phyloP scores from a whole-genome alignment of 2,329 filamentous ascomycete species.

The Claviceps maximensis region DNA sequence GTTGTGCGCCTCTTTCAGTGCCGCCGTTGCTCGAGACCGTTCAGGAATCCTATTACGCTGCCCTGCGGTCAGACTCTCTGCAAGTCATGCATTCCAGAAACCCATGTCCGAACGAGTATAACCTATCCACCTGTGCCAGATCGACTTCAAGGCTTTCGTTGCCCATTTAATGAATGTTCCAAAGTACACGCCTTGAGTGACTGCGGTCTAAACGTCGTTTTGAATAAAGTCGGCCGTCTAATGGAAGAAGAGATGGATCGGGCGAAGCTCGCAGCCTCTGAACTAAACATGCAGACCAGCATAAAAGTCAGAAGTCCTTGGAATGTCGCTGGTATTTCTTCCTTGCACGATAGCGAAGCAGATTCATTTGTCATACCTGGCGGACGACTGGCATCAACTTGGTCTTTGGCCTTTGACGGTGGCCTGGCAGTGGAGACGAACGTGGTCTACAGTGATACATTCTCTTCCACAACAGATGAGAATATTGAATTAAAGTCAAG shows the following conservation, averaged over 20 bases:
- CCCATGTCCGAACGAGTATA: conserved; percentile 53
- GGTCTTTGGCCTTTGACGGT: conserved; percentile 49
- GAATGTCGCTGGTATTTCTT: conserved; percentile 27
- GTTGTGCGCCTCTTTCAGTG: conserved; percentile 64
- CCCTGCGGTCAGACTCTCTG: conserved; percentile 76
- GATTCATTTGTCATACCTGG: conserved; percentile 31
- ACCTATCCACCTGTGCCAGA: conserved; percentile 61
- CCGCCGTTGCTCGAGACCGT: conserved; percentile 53
- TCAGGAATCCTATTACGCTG: conserved; percentile 57
- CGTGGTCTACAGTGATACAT: conserved; percentile 31
- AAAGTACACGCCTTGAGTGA: conserved; percentile 65
- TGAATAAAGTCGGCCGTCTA: conserved; percentile 56
- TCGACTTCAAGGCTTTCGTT: conserved; percentile 58
- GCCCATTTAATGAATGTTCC: conserved; percentile 53
- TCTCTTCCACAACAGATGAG: conserved; percentile 2
- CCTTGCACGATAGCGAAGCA: conserved; percentile 21
- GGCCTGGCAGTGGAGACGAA: conserved; percentile 43
- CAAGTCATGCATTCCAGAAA: conserved; percentile 55
- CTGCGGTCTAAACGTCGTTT: conserved; percentile 62
- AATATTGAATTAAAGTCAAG: neutral
- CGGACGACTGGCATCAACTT: conserved; percentile 52
- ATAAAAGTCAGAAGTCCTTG: conserved; percentile 25
- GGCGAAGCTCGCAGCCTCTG: conserved; percentile 19
- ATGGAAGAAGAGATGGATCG: conserved; percentile 40
- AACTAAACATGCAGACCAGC: conserved; percentile 21